Conservation (phyloP, 169 alveolate genomes). For the Plasmodium vinckei region DNA sequence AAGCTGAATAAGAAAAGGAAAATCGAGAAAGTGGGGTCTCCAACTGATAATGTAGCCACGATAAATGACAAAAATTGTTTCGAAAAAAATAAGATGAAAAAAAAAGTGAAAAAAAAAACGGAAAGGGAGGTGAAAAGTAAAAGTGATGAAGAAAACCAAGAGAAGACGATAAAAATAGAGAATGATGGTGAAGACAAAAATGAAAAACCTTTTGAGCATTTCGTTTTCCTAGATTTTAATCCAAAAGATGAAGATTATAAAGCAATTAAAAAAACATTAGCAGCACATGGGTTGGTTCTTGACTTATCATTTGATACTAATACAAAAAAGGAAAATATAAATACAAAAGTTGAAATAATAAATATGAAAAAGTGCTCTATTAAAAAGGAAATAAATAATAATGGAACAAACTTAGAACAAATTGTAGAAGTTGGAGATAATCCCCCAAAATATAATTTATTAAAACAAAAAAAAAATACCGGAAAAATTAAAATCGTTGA, state of each 20-base stretch:
- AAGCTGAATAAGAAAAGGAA: too few relatives aligned
- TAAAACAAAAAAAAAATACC: conserved; percentile 4
- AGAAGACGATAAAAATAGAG: neutral
- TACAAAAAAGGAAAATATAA: conserved; percentile 10
- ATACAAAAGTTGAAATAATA: neutral
- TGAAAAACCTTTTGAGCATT: conserved; percentile 1
- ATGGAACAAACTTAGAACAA: neutral
- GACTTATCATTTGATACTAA: neutral
- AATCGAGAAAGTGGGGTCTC: too few relatives aligned
- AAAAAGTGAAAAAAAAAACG: neutral
- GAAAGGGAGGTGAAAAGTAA: neutral
- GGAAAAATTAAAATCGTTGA: conserved; percentile 23
- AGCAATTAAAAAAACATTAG: conserved; percentile 27
- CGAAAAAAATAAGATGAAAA: neutral
- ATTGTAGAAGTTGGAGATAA: neutral
- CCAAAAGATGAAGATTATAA: conserved; percentile 25
- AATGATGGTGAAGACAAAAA: neutral
- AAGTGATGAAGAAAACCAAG: neutral
- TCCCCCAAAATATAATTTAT: conserved; percentile 7
- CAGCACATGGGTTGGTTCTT: neutral
- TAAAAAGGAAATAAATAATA: conserved; percentile 13
- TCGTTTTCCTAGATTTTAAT: conserved; percentile 31
- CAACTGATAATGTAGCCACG: neutral
- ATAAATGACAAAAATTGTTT: neutral
- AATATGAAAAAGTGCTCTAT: neutral